Evolutionary conservation across 768 basidiomycete species (phyloP), one percentile per base, ranked within the genome.

Genomic region (Strobilomyces confusus): DNA sequence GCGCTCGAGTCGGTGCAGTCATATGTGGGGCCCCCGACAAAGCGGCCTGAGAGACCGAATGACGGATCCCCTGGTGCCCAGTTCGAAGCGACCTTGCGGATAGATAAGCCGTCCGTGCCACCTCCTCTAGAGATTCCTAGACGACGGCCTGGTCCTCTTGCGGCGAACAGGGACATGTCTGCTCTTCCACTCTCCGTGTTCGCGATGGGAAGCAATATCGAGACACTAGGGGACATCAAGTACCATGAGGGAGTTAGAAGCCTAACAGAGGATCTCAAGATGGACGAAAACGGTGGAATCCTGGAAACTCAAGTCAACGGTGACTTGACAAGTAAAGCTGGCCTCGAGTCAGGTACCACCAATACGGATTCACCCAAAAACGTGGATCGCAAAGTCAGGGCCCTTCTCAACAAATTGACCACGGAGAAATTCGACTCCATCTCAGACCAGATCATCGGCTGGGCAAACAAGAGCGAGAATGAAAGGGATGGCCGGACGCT

Each of bases 361-460:
- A 84, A 89, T 42, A 69, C 74, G 13, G 87, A 91, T 42, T 84
- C 89, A 1, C 87, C 91, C 12, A 92, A 92, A 62, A 72, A 87
- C 57, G 91, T 98, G 25, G 92, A 97, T 61, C 88, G 92, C 48
- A 95, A 95, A 73, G 94, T 97, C 75, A 93, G 89, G 71, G 76
- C 77, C 48, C 74, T 97, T 52, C 85, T 98, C 63, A 95, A 98
- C 80, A 97, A 93, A 75, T 81, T 98, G 34, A 95, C 95, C 14
- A 89, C 94, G 84, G 93, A 98, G 77, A 89, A 89, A 60, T 98
- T 98, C 78, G 91, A 94, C 60, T 86, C 90, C 9, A 97, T 98
- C 65, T 95, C 94, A 3, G 84, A 90, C 66, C 93, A 98, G 70
- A 95, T 98, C 68, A 88, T 98, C 58, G 72, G 80, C 9, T 98